phyloP scores from a whole-genome alignment of 163 green algal genomes.

The Scenedesmus sp. region DNA sequence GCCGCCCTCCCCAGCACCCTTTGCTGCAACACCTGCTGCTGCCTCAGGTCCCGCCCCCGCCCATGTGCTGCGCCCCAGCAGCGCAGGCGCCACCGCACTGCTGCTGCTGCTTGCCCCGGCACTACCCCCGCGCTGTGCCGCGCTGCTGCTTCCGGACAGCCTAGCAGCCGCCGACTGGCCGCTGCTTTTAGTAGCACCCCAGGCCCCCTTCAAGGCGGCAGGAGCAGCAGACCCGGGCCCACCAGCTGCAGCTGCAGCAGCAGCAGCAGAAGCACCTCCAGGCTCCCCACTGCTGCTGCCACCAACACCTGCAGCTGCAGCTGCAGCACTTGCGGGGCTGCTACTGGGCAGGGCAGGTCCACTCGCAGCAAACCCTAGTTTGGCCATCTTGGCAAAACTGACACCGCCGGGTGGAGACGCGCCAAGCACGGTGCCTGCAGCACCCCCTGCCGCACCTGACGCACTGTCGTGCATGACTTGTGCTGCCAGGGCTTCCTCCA shows the following conservation, averaged over 20 bases:
- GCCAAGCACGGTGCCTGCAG: not conserved
- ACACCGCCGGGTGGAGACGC: slow-evolving; percentile 57
- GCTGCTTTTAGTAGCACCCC: slow-evolving; percentile 28
- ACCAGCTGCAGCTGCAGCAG: not conserved
- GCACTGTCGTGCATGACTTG: slow-evolving; percentile 42
- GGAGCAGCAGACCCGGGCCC: not conserved
- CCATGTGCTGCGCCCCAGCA: slow-evolving; percentile 17
- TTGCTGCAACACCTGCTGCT: not conserved
- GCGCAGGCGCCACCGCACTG: not conserved
- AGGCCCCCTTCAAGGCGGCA: slow-evolving; percentile 27
- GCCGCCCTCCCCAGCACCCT: not conserved
- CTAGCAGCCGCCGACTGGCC: slow-evolving; percentile 30
- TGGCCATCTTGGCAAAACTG: slow-evolving; percentile 81
- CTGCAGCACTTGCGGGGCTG: not conserved
- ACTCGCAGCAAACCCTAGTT: slow-evolving; percentile 85
- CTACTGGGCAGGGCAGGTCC: slow-evolving; percentile 70
- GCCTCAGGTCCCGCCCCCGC: slow-evolving; percentile 9
- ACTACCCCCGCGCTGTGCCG: not conserved
- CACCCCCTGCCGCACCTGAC: not conserved
- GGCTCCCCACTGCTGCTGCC: not conserved
- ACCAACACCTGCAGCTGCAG: not conserved
- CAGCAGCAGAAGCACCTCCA: not conserved
- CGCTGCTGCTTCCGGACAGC: slow-evolving; percentile 30
- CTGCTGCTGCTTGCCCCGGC: slow-evolving; percentile 16
- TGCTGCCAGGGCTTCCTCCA: slow-evolving; percentile 53